phyloP scores from a whole-genome alignment of 2,329 filamentous ascomycete species.

The Fusarium nodosum region DNA sequence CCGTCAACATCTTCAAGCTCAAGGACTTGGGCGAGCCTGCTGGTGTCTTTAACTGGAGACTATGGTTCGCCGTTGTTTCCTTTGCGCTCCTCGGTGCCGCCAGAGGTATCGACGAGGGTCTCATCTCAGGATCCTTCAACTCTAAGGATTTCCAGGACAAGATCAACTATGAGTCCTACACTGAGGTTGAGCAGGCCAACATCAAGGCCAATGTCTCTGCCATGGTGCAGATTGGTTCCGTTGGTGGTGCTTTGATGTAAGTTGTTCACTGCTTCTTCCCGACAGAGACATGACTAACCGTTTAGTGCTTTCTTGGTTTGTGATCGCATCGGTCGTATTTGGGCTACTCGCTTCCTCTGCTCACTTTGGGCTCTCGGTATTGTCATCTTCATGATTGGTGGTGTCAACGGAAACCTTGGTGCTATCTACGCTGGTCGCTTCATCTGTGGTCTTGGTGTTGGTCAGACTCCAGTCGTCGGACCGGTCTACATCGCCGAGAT shows the following conservation, averaged over 20 bases:
- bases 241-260: constrained; percentile 75
- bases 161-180: constrained; percentile 70
- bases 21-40: constrained; percentile 75
- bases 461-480: constrained; percentile 75
- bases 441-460: constrained; percentile 75
- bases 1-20: constrained; percentile 74
- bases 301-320: constrained; percentile 69
- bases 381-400: constrained; percentile 68
- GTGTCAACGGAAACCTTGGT: constrained; percentile 65
- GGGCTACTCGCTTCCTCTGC: constrained; percentile 71
- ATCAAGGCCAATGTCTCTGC: constrained; percentile 82
- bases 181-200: constrained; percentile 69
- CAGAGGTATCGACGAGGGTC: constrained; percentile 83
- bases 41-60: constrained; percentile 80
- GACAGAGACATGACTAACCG: background rate
- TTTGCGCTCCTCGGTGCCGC: constrained; percentile 83
- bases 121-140: constrained; percentile 79
- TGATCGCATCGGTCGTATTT: constrained; percentile 73
- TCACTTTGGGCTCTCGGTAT: constrained; percentile 70
- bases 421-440: constrained; percentile 75
- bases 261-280: constrained; percentile 16
- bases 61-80: constrained; percentile 81
- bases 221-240: constrained; percentile 85
- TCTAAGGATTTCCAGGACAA: constrained; percentile 72
- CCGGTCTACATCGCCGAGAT: constrained; percentile 82